Evolutionary conservation across 2,329 filamentous ascomycete species (phyloP), one percentile per base, ranked within the genome.

Genomic region (Fusarium tanahbumbuense): DNA sequence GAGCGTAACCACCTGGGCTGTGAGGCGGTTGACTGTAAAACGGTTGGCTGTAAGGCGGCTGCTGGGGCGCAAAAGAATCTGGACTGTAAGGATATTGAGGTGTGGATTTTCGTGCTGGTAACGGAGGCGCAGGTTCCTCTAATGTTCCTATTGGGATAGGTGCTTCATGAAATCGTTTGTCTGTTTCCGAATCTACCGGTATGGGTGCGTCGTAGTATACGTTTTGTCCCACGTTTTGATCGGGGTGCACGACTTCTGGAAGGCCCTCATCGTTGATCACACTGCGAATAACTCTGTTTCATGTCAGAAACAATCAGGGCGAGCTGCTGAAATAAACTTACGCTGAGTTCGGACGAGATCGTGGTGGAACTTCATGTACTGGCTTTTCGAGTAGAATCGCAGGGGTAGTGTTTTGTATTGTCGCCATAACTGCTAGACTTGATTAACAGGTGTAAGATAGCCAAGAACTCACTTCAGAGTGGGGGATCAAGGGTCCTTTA

Each of bases 211-310:
- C 71, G 25, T 60, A 48, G 45, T 58, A 59, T 41, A 48, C 30
- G 16, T 13, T 46, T 5, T 34, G 7, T 16, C 48, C 46, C 11
- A 15, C 3, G n/a, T 13, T n/a, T 7, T 55, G 40, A 11, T 64
- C 46, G 9, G 60, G 22, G 18, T 50, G 49, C 7, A 65, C 71
- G 22, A 70, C 71, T 28, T 73, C 71, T 23, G 71, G 71, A 1
- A 73, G 67, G 23, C 62, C 66, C 8, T 67, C 71, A 46, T 73
- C 71, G 10, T 48, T 40, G 15, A 73, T 23, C 4, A 69, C 48
- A 4, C 47, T 67, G 12, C 54, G 54, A 42, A 58, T 44, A 9
- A 68, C 54, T 40, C 71, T 73, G 2, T 9, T 16, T 1, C 10
- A 5, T 37, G 12, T 71, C 13, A 71, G 54, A 10, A 15, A 6